Base-by-base conservation (phyloP, 495 filamentous ascomycete genomes). In the Geoglossum glabrum region DNA sequence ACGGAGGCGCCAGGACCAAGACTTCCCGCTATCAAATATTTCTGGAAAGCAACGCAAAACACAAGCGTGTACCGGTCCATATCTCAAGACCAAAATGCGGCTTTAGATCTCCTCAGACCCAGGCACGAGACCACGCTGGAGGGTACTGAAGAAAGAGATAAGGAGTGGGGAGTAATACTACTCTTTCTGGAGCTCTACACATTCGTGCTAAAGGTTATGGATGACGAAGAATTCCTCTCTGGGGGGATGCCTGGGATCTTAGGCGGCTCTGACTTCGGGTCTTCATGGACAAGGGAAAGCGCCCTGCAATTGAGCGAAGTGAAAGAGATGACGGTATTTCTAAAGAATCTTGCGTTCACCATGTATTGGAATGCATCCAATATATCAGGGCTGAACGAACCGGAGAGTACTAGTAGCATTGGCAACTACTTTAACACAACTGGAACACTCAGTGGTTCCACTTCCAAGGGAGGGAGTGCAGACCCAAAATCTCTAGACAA, bases 131-230 rank as follows among this genome's bases (percentile, higher is more conserved):
- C 51, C 33, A 8, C 25, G 54, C 59, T 34, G 54, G 59, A 17
- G 59, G 62, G n/a, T 54, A 63, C 3, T 52, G 26, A 47, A 17
- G 43, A 13, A 17, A 69, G 72, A 56, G 79, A 83, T 46, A 79
- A 83, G 58, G 85, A 96, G 66, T 97, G 93, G 93, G 81, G 82
- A 15, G 82, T 90, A 1, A 79, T 95, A 34, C 74, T 97, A 0
- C 75, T 97, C 1, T 99, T 97, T 64, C 74, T 99, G 27, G 92
- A 97, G 63, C 77, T 97, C 11, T 99, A 95, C 67, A 86, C 83
- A 13, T 96, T 97, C 65, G 75, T 95, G 5, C 72, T 97, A 33
- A 84, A 89, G 62, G 77, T 95, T 50, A 95, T 86, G 70, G 93
- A 97, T 62, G 92, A 99, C 60, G 90, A 97, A 57, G 84, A 87